Base-by-base conservation (phyloP, 164 flowering plant genomes). In the Buxus sempervirens region DNA sequence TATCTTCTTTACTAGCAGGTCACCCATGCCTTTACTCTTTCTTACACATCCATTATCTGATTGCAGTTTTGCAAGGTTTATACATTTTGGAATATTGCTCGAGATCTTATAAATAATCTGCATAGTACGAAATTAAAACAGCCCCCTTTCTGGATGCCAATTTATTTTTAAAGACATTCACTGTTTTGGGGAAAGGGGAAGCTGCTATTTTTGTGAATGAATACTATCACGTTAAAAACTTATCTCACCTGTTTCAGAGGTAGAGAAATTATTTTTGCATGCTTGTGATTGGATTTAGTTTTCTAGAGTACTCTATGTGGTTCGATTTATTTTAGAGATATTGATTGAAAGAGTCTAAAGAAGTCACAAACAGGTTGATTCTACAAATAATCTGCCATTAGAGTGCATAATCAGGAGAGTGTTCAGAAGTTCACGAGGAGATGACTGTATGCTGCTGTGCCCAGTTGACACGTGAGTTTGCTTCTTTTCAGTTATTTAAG, bases 341-440 rank as follows among this genome's bases (percentile, higher is more conserved):
- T 32, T 59, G 24, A 19, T 13, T 54, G 64, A 63, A 55, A 54
- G n/a, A 64, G 51, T 65, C 49, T 70, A 23, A 75, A 61, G 71
- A 41, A 54, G 12, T 62, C 63, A 36, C 71, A 75, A 73, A 64
- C 90, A 94, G 98, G 88, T 90, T 68, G 98, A 94, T 83, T 75
- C 97, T 58, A 62, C 84, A 56, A 91, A 84, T 74, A 86, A 88
- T 75, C 72, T 69, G 38, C 97, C 96, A 9, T 69, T 94, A 60
- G 98, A 94, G 64, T 94, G 98, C 63, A 72, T 90, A 58, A 79
- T 94, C 70, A 87, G 98, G 73, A 91, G 98, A 76, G 83, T 88
- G 8, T 90, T 94, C 71, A 83, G 76, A 77, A 91, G 88, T 71
- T 83, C 95, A 51, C 67, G 58, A 69, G 97, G 89, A 25, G 86